Percentiles rank a stretch among this genome's conserved stretches.
Conservation (phyloP, 805 yeast genomes). For the Pichia gijzeniarum region DNA sequence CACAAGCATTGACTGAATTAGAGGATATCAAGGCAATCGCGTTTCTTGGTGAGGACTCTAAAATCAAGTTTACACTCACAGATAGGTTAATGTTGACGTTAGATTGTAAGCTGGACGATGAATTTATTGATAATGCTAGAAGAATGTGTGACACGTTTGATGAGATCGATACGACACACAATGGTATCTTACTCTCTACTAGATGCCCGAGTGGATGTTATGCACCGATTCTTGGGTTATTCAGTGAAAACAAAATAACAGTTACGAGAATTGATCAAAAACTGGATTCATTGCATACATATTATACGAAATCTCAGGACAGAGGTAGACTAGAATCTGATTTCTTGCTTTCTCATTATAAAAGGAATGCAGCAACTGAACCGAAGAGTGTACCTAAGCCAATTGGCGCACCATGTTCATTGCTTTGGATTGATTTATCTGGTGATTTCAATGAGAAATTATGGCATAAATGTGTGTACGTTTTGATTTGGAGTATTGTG, state of each 20-base stretch:
- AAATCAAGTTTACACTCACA: constrained; percentile 48
- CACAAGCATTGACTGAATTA: constrained; percentile 44
- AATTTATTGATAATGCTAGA: constrained; percentile 40
- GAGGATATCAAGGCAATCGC: constrained; percentile 52
- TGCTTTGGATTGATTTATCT: constrained; percentile 63
- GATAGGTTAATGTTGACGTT: constrained; percentile 43
- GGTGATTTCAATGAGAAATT: constrained; percentile 53
- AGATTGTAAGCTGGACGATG: constrained; percentile 32
- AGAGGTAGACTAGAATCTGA: constrained; percentile 62
- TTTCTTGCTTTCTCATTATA: constrained; percentile 35
- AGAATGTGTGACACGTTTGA: constrained; percentile 37
- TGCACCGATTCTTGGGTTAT: constrained; percentile 51
- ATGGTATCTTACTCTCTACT: constrained; percentile 50
- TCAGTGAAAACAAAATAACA: constrained; percentile 37
- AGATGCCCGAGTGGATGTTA: constrained; percentile 58
- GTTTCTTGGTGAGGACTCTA: constrained; percentile 41
- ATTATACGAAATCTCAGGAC: constrained; percentile 71
- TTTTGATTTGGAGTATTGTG: constrained; percentile 39
- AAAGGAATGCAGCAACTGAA: constrained; percentile 9
- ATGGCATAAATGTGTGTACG: constrained; percentile 53
- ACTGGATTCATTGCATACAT: constrained; percentile 47
- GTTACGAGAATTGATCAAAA: constrained; percentile 51
- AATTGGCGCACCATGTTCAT: constrained; percentile 52
- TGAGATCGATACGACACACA: constrained; percentile 24
- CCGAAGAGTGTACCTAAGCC: constrained; percentile 41